Percentiles rank a stretch among this genome's conserved stretches.
These are phyloP conservation scores for Fragilaria crotonensis DNA, from an alignment of 108 stramenopile genomes.

Conservation along the genomic window DNA sequence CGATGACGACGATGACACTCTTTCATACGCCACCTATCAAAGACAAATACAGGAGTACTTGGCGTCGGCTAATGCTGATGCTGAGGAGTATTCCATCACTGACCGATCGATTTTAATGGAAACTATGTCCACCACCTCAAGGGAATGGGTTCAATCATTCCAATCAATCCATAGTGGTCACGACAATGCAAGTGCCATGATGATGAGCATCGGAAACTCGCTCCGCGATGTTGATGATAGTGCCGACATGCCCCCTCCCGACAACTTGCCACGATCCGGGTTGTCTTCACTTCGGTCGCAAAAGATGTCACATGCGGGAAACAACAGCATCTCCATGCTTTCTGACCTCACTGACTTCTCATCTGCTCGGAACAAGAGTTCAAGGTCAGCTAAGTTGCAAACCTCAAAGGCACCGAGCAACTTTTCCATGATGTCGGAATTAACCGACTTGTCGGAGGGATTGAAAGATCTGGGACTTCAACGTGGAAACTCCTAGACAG, in stretches of 20 bases:
- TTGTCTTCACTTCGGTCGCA: background rate
- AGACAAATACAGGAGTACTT: background rate
- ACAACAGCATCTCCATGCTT: background rate
- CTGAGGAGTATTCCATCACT: conserved; percentile 2
- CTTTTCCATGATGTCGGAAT: conserved; percentile 4
- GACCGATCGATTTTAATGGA: conserved; percentile 4
- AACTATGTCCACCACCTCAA: background rate
- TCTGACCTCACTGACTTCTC: conserved; percentile 5
- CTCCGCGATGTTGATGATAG: background rate
- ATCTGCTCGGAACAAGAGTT: background rate
- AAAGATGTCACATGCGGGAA: conserved; percentile 1
- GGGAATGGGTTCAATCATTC: conserved; percentile 1
- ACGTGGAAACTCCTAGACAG: background rate
- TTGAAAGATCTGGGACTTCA: background rate
- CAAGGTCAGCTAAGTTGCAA: background rate
- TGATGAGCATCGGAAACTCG: conserved; percentile 2
- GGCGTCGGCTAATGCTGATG: background rate
- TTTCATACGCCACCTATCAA: background rate
- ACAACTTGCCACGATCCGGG: background rate
- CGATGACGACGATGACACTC: background rate
- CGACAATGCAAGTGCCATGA: background rate
- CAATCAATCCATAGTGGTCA: background rate
- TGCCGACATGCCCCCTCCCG: background rate
- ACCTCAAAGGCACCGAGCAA: background rate
- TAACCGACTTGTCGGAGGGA: conserved; percentile 1